A percentile compares a stretch with the other conserved stretches of the same genome.
Conservation (phyloP, 2,329 filamentous ascomycete genomes). For the Colletotrichum simmondsii region DNA sequence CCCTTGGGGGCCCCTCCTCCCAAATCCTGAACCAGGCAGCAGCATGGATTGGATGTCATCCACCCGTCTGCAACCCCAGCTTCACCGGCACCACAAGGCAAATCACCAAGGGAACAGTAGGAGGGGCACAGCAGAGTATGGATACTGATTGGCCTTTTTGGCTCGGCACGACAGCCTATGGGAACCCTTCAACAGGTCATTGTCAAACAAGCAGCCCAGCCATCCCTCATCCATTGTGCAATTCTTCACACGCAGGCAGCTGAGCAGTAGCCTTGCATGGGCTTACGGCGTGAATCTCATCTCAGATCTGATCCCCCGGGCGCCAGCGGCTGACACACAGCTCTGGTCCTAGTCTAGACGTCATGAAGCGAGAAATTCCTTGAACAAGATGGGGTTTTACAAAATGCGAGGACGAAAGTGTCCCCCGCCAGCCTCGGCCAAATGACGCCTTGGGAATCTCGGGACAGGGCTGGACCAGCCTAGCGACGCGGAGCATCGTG, state of each 20-base stretch:
- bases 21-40: slow-evolving; percentile 25
- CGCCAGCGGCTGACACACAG: not conserved
- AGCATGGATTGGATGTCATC: slow-evolving; percentile 33
- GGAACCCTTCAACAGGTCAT: not conserved
- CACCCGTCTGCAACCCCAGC: slow-evolving; percentile 13
- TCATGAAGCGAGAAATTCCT: not conserved
- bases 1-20: not conserved
- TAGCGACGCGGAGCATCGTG: not conserved
- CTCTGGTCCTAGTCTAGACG: not conserved
- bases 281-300: slow-evolving; percentile 29
- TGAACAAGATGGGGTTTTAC: not conserved
- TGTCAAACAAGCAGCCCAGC: not conserved
- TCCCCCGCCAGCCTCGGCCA: not conserved
- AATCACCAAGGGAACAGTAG: slow-evolving; percentile 29
- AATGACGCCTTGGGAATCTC: not conserved
- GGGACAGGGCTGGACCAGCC: not conserved
- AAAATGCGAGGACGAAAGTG: not conserved
- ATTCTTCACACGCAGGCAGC: slow-evolving; percentile 26
- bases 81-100: slow-evolving; percentile 2
- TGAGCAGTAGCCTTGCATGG: slow-evolving; percentile 27
- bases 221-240: slow-evolving; percentile 8
- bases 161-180: not conserved
- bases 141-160: not conserved
- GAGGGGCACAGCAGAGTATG: too few relatives aligned
- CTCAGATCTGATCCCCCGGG: slow-evolving; percentile 10